Percentiles rank a stretch among this genome's conserved stretches.
phyloP scores from a whole-genome alignment of 208 protist species.

The Naegleria fowleri region DNA sequence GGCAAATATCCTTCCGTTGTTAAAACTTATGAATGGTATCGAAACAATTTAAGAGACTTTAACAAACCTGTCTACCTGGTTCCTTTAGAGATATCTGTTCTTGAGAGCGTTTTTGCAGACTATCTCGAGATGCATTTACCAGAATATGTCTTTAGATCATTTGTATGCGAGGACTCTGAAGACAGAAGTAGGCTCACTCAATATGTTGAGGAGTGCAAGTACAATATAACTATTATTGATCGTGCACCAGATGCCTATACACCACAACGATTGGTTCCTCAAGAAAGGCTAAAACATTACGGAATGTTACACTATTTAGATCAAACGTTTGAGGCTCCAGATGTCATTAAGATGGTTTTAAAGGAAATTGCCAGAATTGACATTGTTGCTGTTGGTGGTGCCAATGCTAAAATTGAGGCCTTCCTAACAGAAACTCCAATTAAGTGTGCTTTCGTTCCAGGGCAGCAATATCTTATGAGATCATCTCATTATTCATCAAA shows the following conservation, averaged over 20 bases:
- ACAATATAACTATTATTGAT: conserved; percentile 1
- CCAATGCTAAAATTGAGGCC: neutral
- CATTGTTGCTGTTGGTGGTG: neutral
- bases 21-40: neutral
- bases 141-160: neutral
- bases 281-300: neutral
- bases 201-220: neutral
- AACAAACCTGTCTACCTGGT: neutral
- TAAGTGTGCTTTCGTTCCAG: neutral
- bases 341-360: conserved; percentile 12
- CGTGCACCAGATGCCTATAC: neutral
- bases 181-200: neutral
- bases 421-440: neutral
- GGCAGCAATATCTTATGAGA: neutral
- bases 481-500: neutral
- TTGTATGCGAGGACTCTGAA: neutral
- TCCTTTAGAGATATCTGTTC: neutral
- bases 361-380: neutral
- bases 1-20: too few species aligned
- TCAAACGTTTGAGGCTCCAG: conserved; percentile 21
- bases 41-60: neutral
- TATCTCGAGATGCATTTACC: conserved; percentile 8
- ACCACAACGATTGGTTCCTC: neutral
- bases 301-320: conserved; percentile 17
- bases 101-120: neutral